A percentile compares a stretch with the other conserved stretches of the same genome.
Evolutionary conservation across 805 yeast species (phyloP).

Genomic region (Yamadazyma olivae): DNA sequence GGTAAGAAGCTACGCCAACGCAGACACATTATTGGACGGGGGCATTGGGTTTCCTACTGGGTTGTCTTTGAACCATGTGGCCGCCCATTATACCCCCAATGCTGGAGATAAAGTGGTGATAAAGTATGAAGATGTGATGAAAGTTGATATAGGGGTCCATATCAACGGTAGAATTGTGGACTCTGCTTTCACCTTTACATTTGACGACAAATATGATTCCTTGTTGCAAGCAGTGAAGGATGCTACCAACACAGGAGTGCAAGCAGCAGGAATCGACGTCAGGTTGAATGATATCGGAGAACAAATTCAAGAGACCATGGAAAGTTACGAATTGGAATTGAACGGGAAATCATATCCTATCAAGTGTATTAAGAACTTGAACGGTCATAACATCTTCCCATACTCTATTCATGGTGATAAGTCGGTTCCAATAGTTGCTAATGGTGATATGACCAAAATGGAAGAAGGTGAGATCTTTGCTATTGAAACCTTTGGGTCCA

Average conservation of each 20-base stretch:
- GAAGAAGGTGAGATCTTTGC: constrained; percentile 99
- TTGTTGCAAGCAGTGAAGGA: constrained; percentile 82
- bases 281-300: constrained; percentile 94
- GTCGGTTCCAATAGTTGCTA: constrained; percentile 93
- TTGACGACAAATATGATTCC: constrained; percentile 78
- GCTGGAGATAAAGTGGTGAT: constrained; percentile 85
- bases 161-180: constrained; percentile 92
- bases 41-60: constrained; percentile 99
- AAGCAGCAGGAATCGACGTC: constrained; percentile 94
- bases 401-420: constrained; percentile 91
- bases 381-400: constrained; percentile 90
- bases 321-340: constrained; percentile 87
- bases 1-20: constrained; percentile 69
- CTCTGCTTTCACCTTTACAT: constrained; percentile 90
- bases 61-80: constrained; percentile 84
- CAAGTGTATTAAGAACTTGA: constrained; percentile 85
- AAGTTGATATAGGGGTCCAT: constrained; percentile 96
- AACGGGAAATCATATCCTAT: constrained; percentile 83
- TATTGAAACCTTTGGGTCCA: constrained; percentile 95
- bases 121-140: constrained; percentile 87
- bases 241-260: constrained; percentile 92
- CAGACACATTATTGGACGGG: constrained; percentile 59
- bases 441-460: constrained; percentile 94
- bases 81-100: constrained; percentile 98
- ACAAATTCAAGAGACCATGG: constrained; percentile 96